phyloP scores from a whole-genome alignment of 495 filamentous ascomycete genomes.

The Lophium mytilinum region DNA sequence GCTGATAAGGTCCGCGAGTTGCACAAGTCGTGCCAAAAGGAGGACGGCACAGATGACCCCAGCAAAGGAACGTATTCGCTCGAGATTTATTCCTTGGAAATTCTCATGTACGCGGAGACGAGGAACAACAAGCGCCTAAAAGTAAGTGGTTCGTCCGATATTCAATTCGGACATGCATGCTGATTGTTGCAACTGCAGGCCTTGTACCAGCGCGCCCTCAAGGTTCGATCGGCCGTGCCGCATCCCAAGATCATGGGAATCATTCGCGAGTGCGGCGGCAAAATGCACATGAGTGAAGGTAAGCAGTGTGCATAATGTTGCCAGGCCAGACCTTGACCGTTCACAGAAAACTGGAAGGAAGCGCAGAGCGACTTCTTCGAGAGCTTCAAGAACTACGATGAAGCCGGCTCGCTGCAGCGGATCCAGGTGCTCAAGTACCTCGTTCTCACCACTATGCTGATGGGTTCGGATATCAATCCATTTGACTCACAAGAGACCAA shows the following conservation, averaged over 20 bases:
- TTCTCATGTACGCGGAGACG: constrained; percentile 96
- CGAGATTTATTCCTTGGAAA: constrained; percentile 94
- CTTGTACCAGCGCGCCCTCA: constrained; percentile 81
- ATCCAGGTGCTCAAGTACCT: constrained; percentile 98
- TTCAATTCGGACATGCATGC: constrained; percentile 13
- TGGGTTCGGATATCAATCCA: constrained; percentile 98
- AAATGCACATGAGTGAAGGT: constrained; percentile 99
- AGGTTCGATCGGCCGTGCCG: constrained; percentile 87
- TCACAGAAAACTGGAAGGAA: constrained; percentile 86
- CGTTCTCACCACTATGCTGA: constrained; percentile 93
- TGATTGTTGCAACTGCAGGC: constrained; percentile 36
- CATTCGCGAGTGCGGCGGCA: constrained; percentile 96
- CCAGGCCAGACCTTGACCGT: neutral
- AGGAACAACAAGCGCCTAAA: constrained; percentile 97
- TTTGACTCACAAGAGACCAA: constrained; percentile 99
- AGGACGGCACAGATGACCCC: constrained; percentile 85
- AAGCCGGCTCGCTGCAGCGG: constrained; percentile 88
- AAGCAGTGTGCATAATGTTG: constrained; percentile 1
- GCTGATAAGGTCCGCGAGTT: constrained; percentile 80
- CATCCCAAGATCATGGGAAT: constrained; percentile 99
- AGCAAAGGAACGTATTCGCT: constrained; percentile 94
- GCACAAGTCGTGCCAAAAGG: constrained; percentile 79
- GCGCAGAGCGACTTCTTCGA: constrained; percentile 98
- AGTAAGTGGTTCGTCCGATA: constrained; percentile 30
- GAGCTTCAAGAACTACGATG: constrained; percentile 97